Evolutionary conservation across 148 eudicot species (phyloP).

Genomic region (Camellia lanceoleosa): DNA sequence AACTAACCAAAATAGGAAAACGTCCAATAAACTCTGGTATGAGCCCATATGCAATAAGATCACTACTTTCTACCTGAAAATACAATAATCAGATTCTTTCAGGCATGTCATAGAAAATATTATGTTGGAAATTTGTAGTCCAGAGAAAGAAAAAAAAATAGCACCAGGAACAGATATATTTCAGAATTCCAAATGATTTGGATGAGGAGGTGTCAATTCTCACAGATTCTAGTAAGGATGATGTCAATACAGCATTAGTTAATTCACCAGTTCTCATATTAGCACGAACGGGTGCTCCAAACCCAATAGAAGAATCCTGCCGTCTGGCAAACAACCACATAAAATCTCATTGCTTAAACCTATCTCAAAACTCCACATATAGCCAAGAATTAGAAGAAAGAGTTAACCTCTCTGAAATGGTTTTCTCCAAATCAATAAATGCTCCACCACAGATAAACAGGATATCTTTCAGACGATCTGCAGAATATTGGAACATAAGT

Average conservation of each 20-base stretch:
- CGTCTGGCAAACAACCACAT: conserved; percentile 46
- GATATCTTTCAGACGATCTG: conserved; percentile 61
- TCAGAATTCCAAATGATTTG: conserved; percentile 6
- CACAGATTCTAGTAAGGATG: conserved; percentile 83
- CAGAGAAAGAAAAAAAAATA: neutral
- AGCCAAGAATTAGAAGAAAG: neutral
- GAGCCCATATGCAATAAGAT: conserved; percentile 87
- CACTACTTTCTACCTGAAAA: conserved; percentile 83
- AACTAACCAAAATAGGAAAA: conserved; percentile 87
- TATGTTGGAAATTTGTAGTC: neutral
- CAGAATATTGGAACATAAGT: conserved; percentile 13
- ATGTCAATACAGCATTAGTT: conserved; percentile 52
- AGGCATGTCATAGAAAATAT: neutral
- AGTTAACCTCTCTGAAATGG: conserved; percentile 60
- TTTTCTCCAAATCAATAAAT: conserved; percentile 61
- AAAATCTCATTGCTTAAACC: neutral
- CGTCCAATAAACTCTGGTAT: conserved; percentile 97
- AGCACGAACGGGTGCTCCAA: conserved; percentile 99
- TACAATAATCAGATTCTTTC: conserved; percentile 7
- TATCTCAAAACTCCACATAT: neutral
- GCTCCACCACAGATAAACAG: conserved; percentile 73
- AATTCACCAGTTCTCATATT: conserved; percentile 58
- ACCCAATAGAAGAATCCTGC: conserved; percentile 95
- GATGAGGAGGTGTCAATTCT: conserved; percentile 23
- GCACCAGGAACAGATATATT: neutral